Evolutionary conservation across 805 yeast genomes (phyloP).

Genomic region (Wickerhamiella australiensis): DNA sequence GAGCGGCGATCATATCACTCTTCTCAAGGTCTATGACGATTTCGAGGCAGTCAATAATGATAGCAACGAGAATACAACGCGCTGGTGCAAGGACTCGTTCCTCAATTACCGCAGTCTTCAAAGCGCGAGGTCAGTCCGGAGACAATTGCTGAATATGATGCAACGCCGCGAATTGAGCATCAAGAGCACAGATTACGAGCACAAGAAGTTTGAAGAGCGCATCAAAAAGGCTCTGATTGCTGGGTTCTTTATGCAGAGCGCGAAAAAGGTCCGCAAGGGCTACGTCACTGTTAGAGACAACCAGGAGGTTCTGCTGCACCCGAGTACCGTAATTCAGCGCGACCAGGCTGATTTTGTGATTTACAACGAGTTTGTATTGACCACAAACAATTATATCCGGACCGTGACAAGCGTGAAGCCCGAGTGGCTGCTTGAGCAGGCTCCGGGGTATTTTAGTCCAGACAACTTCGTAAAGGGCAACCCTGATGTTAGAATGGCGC

Average conservation of each 20-base stretch:
- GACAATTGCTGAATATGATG: slow-evolving; percentile 76
- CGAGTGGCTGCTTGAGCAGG: slow-evolving; percentile 79
- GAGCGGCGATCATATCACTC: slow-evolving; percentile 88
- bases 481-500: slow-evolving; percentile 57
- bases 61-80: slow-evolving; percentile 29
- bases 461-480: slow-evolving; percentile 48
- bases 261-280: slow-evolving; percentile 76
- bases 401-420: slow-evolving; percentile 86
- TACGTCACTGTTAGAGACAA: slow-evolving; percentile 88
- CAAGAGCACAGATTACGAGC: slow-evolving; percentile 53
- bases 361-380: slow-evolving; percentile 89
- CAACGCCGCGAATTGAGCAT: slow-evolving; percentile 64
- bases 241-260: slow-evolving; percentile 98
- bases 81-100: slow-evolving; percentile 91
- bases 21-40: slow-evolving; percentile 78
- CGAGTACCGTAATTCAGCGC: slow-evolving; percentile 72
- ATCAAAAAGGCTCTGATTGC: slow-evolving; percentile 74
- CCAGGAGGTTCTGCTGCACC: slow-evolving; percentile 90
- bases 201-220: slow-evolving; percentile 56
- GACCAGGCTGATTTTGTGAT: slow-evolving; percentile 79
- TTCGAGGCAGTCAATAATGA: slow-evolving; percentile 34
- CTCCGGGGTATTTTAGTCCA: slow-evolving; percentile 59
- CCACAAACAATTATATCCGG: slow-evolving; percentile 85
- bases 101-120: slow-evolving; percentile 71
- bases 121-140: slow-evolving; percentile 77